A percentile compares a stretch with the other conserved stretches of the same genome.
phyloP scores from a whole-genome alignment of 2,329 filamentous ascomycete genomes.

The Elsinoe batatas region DNA sequence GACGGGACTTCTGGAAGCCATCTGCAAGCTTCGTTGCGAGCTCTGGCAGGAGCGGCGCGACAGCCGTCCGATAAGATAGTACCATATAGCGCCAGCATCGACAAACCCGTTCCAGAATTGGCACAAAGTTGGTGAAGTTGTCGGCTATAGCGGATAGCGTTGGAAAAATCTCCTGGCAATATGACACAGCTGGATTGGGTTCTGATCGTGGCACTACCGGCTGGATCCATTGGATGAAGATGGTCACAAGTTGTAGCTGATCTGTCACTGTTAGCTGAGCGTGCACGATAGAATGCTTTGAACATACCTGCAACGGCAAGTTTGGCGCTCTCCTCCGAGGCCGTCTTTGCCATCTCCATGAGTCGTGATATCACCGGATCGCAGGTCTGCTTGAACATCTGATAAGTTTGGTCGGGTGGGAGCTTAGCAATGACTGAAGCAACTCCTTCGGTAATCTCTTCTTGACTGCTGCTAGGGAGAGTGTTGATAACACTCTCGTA shows the following conservation, averaged over 20 bases:
- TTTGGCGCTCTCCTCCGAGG: slow-evolving; percentile 72
- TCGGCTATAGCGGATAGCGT: slow-evolving; percentile 78
- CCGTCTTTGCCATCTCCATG: slow-evolving; percentile 77
- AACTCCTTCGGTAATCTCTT: slow-evolving; percentile 93
- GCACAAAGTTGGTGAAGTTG: slow-evolving; percentile 74
- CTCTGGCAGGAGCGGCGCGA: slow-evolving; percentile 70
- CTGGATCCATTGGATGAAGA: slow-evolving; percentile 70
- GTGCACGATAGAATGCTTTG: not conserved
- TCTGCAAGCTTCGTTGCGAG: slow-evolving; percentile 81
- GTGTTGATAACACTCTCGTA: slow-evolving; percentile 84
- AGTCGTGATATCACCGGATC: slow-evolving; percentile 79
- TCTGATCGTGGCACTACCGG: slow-evolving; percentile 63
- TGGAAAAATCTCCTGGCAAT: slow-evolving; percentile 89
- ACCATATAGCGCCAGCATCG: slow-evolving; percentile 96
- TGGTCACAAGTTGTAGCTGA: slow-evolving; percentile 82
- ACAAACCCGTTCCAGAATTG: slow-evolving; percentile 88
- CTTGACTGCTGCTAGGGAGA: slow-evolving; percentile 75
- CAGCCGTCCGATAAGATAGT: slow-evolving; percentile 84
- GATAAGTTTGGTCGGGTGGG: slow-evolving; percentile 68
- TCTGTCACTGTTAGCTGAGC: slow-evolving; percentile 40
- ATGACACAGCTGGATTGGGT: slow-evolving; percentile 85
- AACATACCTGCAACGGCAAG: slow-evolving; percentile 68
- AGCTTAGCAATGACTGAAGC: slow-evolving; percentile 85
- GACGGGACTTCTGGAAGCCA: slow-evolving; percentile 74
- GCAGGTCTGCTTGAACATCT: slow-evolving; percentile 81